Evolutionary conservation across 1,284 basidiomycete genomes (phyloP).

Genomic region (Inonotus hispidus): DNA sequence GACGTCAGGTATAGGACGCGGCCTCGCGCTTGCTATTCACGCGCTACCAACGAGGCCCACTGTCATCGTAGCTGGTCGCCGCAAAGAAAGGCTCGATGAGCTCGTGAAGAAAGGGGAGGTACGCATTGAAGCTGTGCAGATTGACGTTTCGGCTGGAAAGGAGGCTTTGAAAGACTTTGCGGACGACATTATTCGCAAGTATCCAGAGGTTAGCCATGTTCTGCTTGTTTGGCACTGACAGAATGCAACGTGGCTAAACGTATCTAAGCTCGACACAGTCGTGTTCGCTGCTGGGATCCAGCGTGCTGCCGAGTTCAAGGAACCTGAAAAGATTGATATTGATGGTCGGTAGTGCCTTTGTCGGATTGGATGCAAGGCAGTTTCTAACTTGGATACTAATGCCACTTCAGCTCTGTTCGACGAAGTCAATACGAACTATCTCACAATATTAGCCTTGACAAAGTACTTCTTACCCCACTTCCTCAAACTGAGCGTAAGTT

Average conservation of each 20-base stretch:
- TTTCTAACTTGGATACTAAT: background rate
- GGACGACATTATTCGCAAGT: slow-evolving; percentile 34
- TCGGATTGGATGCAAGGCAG: background rate
- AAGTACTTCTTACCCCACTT: slow-evolving; percentile 53
- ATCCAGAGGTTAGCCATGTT: slow-evolving; percentile 41
- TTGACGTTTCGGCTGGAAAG: slow-evolving; percentile 40
- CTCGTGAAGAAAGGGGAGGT: slow-evolving; percentile 28
- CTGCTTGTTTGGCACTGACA: background rate
- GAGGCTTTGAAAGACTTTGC: slow-evolving; percentile 37
- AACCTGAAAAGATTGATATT: slow-evolving; percentile 42
- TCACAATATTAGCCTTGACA: slow-evolving; percentile 45
- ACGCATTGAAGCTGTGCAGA: slow-evolving; percentile 35
- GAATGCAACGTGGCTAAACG: background rate
- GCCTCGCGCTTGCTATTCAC: slow-evolving; percentile 49
- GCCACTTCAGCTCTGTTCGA: slow-evolving; percentile 34
- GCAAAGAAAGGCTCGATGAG: slow-evolving; percentile 46
- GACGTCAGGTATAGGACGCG: slow-evolving; percentile 56
- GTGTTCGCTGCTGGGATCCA: slow-evolving; percentile 51
- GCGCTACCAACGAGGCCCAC: slow-evolving; percentile 44
- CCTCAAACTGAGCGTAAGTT: slow-evolving; percentile 42
- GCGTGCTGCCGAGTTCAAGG: slow-evolving; percentile 43
- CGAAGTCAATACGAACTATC: slow-evolving; percentile 56
- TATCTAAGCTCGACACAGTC: slow-evolving; percentile 43
- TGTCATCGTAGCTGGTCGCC: slow-evolving; percentile 52
- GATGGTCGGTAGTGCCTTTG: slow-evolving; percentile 32